Percentiles rank a stretch among this genome's conserved stretches.
Conservation (phyloP, 2,329 filamentous ascomycete species). For the Boeremia exigua region DNA sequence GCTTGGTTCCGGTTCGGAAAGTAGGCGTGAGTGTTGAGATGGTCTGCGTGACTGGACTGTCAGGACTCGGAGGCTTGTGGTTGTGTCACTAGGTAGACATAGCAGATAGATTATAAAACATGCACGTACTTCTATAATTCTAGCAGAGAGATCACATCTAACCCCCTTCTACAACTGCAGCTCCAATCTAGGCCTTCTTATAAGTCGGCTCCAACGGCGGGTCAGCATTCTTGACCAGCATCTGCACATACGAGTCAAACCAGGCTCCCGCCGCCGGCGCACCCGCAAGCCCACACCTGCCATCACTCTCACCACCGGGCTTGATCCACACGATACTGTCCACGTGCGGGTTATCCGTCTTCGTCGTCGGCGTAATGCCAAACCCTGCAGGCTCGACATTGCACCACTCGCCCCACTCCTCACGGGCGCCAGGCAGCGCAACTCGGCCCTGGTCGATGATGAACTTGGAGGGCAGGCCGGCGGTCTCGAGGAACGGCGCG, state of each 20-base stretch:
- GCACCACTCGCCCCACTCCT: slow-evolving; percentile 41
- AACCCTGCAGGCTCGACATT: slow-evolving; percentile 35
- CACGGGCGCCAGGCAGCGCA: slow-evolving; percentile 28
- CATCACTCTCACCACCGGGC: slow-evolving; percentile 40
- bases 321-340: slow-evolving; percentile 43
- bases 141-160: no score
- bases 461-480: slow-evolving; percentile 35
- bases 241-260: slow-evolving; percentile 39
- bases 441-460: slow-evolving; percentile 40
- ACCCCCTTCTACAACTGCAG: no score
- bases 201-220: slow-evolving; percentile 32
- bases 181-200: slow-evolving; percentile 15
- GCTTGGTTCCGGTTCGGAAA: no score
- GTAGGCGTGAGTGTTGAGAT: no score
- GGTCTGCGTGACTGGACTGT: no score
- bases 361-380: slow-evolving; percentile 23
- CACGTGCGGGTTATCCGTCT: slow-evolving; percentile 31
- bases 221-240: slow-evolving; percentile 37
- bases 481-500: slow-evolving; percentile 27
- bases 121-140: no score
- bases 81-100: no score
- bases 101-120: no score
- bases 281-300: slow-evolving; percentile 31
- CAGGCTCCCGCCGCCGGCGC: slow-evolving; percentile 36
- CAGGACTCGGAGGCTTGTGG: no score